phyloP scores from a whole-genome alignment of 1,139 yeast genomes.

The Scheffersomyces parashehatae region DNA sequence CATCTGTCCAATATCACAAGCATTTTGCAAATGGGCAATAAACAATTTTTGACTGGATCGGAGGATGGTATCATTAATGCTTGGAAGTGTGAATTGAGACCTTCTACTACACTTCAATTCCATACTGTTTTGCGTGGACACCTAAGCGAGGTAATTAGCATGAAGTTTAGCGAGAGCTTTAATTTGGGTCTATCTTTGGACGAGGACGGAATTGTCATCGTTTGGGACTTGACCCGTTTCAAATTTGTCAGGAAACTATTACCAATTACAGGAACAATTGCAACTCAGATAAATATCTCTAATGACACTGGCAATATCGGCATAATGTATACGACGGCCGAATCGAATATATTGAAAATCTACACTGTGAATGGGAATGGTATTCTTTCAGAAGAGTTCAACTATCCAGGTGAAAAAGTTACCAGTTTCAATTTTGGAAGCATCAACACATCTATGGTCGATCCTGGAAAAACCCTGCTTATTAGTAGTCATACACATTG shows the following conservation, averaged over 20 bases:
- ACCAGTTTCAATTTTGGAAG: slow-evolving; percentile 35
- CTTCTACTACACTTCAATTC: slow-evolving; percentile 36
- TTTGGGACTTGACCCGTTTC: slow-evolving; percentile 62
- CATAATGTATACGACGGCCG: slow-evolving; percentile 22
- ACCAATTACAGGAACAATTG: slow-evolving; percentile 13
- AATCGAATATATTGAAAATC: slow-evolving; percentile 27
- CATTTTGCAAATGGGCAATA: slow-evolving; percentile 37
- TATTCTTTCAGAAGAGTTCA: slow-evolving; percentile 23
- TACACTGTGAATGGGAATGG: slow-evolving; percentile 58
- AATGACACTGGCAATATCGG: slow-evolving; percentile 58
- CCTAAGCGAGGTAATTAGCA: slow-evolving; percentile 35
- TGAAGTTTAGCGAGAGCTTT: slow-evolving; percentile 51
- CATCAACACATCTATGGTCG: slow-evolving; percentile 28
- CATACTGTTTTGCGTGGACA: slow-evolving; percentile 58
- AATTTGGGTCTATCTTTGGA: slow-evolving; percentile 57
- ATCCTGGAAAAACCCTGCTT: slow-evolving; percentile 23
- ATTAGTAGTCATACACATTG: slow-evolving; percentile 36
- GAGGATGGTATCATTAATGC: slow-evolving; percentile 56
- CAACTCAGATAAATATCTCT: slow-evolving; percentile 42
- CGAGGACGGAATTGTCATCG: slow-evolving; percentile 44
- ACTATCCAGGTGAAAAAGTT: slow-evolving; percentile 11
- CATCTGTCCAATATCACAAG: slow-evolving; percentile 37
- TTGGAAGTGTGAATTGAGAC: slow-evolving; percentile 47
- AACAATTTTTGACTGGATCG: slow-evolving; percentile 52
- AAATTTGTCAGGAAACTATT: slow-evolving; percentile 47